Percentiles rank a stretch among this genome's conserved stretches.
Conservation (phyloP, 2,329 filamentous ascomycete species). For the Penicillium decumbens region DNA sequence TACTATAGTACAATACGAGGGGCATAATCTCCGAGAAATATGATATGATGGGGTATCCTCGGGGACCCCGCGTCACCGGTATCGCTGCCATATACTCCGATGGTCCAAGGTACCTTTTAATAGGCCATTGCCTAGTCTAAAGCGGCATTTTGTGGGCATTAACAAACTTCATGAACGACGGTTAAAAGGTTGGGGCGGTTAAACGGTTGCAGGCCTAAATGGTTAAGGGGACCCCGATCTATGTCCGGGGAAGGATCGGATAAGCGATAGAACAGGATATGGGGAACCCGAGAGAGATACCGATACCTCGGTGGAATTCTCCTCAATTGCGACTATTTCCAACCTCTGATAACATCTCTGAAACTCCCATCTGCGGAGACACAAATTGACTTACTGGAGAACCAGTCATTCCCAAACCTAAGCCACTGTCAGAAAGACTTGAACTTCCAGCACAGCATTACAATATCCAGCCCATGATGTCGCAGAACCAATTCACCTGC, state of each 20-base stretch:
- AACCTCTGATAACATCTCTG: background rate
- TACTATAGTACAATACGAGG: background rate
- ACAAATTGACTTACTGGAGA: background rate
- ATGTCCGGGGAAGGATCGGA: background rate
- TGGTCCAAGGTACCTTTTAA: background rate
- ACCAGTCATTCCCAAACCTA: background rate
- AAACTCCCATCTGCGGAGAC: background rate
- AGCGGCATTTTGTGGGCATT: background rate
- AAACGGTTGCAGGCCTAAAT: constrained; percentile 2
- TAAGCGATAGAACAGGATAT: background rate
- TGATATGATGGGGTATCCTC: constrained; percentile 1
- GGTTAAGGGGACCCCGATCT: background rate
- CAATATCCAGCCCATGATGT: constrained; percentile 3
- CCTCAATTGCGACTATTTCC: background rate
- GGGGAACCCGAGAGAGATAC: background rate
- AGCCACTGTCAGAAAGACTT: constrained; percentile 1
- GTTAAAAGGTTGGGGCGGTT: constrained; percentile 1
- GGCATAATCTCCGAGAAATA: constrained; percentile 1
- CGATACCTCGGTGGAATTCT: background rate
- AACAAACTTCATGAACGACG: background rate
- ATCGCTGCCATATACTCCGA: background rate
- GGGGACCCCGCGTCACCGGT: background rate
- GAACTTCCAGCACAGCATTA: background rate
- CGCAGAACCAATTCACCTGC: constrained; percentile 10
- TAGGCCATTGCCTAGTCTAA: background rate